Evolutionary conservation across 2,329 filamentous ascomycete species (phyloP).

Genomic region (Fusarium domesticum): DNA sequence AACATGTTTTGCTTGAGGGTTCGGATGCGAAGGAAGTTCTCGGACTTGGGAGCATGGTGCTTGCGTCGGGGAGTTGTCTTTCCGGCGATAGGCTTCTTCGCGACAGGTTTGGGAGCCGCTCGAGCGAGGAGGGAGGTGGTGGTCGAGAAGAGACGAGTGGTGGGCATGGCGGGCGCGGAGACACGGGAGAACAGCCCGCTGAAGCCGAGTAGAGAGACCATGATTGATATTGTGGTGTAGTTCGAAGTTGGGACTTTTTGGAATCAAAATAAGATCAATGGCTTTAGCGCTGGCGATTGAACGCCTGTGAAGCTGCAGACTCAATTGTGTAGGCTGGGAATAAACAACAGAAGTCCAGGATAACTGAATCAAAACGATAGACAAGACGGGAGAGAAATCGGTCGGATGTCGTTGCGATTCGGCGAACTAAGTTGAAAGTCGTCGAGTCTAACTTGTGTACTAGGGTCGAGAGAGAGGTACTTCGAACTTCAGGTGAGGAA

Average conservation of each 20-base stretch:
- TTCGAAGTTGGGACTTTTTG: background rate
- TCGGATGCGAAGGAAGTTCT: constrained; percentile 42
- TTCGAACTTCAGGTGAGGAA: no score
- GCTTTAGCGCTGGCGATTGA: constrained; percentile 7
- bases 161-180: constrained; percentile 5
- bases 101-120: constrained; percentile 25
- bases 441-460: no score
- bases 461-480: no score
- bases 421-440: no score
- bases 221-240: constrained; percentile 14
- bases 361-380: no score
- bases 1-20: constrained; percentile 49
- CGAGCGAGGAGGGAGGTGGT: constrained; percentile 33
- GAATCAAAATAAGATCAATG: background rate
- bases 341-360: no score
- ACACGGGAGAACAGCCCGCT: constrained; percentile 32
- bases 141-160: constrained; percentile 33
- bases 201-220: constrained; percentile 32
- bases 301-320: background rate
- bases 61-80: constrained; percentile 28
- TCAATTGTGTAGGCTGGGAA: no score
- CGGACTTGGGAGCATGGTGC: constrained; percentile 33
- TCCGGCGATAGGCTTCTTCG: constrained; percentile 21
- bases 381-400: no score
- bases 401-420: no score